A percentile compares a stretch with the other conserved stretches of the same genome.
phyloP scores from a whole-genome alignment of 139 green algal species.

The Microglena sp. region DNA sequence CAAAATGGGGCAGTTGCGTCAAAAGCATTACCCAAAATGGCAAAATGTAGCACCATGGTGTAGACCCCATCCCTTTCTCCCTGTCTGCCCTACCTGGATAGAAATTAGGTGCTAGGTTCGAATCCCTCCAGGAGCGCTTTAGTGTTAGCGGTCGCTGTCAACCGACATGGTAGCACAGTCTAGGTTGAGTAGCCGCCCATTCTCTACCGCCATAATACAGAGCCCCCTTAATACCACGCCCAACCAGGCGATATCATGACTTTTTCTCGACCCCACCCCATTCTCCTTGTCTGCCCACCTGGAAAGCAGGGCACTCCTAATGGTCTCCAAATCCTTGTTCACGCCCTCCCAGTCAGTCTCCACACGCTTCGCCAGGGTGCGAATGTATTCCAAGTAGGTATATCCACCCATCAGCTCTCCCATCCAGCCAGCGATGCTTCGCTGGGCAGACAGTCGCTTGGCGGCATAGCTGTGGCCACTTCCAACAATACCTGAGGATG shows the following conservation, averaged over 20 bases:
- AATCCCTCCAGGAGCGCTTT: too few species aligned
- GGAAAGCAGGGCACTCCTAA: constrained; percentile 66
- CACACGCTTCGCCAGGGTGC: constrained; percentile 67
- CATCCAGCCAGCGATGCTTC: constrained; percentile 70
- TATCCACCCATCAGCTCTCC: constrained; percentile 84
- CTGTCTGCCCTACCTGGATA: too few species aligned
- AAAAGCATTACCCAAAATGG: too few species aligned
- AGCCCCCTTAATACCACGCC: not conserved
- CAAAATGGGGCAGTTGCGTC: too few species aligned
- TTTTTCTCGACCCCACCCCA: not conserved
- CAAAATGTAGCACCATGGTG: too few species aligned
- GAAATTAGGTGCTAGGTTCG: too few species aligned
- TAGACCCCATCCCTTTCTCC: too few species aligned
- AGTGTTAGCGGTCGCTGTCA: too few species aligned
- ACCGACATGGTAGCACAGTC: not conserved
- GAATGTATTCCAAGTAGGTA: constrained; percentile 83
- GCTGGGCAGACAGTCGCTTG: constrained; percentile 75
- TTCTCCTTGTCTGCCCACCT: constrained; percentile 9
- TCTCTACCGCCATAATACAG: not conserved
- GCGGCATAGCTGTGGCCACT: constrained; percentile 77
- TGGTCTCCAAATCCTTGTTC: constrained; percentile 63
- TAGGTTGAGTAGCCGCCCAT: not conserved
- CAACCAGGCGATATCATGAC: not conserved
- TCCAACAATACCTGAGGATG: constrained; percentile 49
- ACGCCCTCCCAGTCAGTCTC: constrained; percentile 85